A percentile compares a stretch with the other conserved stretches of the same genome.
Evolutionary conservation across 2,329 filamentous ascomycete genomes (phyloP).

Genomic region (Phyllosticta citribraziliensis): DNA sequence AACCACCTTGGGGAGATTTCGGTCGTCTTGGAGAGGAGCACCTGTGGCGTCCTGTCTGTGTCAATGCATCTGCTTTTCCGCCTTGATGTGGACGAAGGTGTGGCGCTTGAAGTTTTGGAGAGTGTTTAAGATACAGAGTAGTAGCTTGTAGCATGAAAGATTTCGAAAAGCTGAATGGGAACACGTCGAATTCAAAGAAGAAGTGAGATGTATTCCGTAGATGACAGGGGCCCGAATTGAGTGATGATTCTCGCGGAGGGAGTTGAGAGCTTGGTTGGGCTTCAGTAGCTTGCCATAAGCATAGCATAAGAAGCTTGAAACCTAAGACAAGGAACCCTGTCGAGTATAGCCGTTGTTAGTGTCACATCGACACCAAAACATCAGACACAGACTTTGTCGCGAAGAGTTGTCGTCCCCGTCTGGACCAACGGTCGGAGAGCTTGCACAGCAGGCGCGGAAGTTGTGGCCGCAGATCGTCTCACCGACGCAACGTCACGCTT

Average conservation of each 20-base stretch:
- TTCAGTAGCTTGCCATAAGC: background rate
- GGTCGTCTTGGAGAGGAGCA: constrained; percentile 3
- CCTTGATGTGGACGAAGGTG: background rate
- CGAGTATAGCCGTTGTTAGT: background rate
- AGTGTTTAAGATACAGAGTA: background rate
- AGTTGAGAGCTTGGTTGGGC: background rate
- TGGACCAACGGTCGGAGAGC: background rate
- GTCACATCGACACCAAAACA: background rate
- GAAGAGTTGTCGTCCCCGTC: background rate
- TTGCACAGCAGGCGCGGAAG: background rate
- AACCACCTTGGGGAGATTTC: background rate
- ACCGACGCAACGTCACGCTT: background rate
- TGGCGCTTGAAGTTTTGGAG: background rate
- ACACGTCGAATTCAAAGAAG: background rate
- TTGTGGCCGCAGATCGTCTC: background rate
- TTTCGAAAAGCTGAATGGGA: background rate
- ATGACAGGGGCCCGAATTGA: background rate
- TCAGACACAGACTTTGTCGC: background rate
- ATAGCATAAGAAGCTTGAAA: background rate
- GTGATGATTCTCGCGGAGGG: background rate
- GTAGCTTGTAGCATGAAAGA: background rate
- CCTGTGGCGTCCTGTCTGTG: constrained; percentile 15
- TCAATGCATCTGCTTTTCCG: constrained; percentile 3
- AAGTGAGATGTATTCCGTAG: background rate
- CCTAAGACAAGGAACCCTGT: background rate